phyloP scores from a whole-genome alignment of 2,329 filamentous ascomycete genomes.

The Paecilomyces sp. region DNA sequence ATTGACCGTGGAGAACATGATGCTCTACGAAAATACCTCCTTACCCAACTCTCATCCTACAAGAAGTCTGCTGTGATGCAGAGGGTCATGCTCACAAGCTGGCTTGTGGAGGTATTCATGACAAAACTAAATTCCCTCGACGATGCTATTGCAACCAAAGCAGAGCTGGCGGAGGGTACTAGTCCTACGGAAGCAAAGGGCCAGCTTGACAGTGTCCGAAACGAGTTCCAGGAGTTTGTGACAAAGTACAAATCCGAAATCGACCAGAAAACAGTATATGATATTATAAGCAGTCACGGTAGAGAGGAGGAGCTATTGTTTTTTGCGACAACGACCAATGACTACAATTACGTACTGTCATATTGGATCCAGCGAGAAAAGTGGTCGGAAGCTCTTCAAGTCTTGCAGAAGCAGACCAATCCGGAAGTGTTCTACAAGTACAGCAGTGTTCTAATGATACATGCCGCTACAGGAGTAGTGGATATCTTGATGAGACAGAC shows the following conservation, averaged over 20 bases:
- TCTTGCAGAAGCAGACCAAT: slow-evolving; percentile 88
- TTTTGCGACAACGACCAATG: slow-evolving; percentile 81
- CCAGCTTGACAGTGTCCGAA: slow-evolving; percentile 62
- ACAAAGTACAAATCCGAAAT: slow-evolving; percentile 78
- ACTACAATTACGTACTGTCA: slow-evolving; percentile 88
- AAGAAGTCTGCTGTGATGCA: slow-evolving; percentile 88
- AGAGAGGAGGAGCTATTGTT: slow-evolving; percentile 86
- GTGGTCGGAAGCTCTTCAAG: slow-evolving; percentile 78
- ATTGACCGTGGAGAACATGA: slow-evolving; percentile 88
- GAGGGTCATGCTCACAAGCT: slow-evolving; percentile 87
- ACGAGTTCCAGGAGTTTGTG: slow-evolving; percentile 84
- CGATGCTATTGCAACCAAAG: slow-evolving; percentile 84
- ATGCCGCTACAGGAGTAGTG: slow-evolving; percentile 77
- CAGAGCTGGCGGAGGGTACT: slow-evolving; percentile 66
- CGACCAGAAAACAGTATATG: slow-evolving; percentile 87
- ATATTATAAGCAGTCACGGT: slow-evolving; percentile 91
- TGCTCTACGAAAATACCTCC: slow-evolving; percentile 79
- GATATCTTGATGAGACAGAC: slow-evolving; percentile 91
- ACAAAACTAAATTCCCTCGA: slow-evolving; percentile 91
- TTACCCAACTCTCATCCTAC: slow-evolving; percentile 72
- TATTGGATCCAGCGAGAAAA: slow-evolving; percentile 97
- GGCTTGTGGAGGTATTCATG: slow-evolving; percentile 96
- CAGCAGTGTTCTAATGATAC: slow-evolving; percentile 91
- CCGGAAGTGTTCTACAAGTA: slow-evolving; percentile 94
- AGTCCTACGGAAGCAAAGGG: slow-evolving; percentile 61